Base-by-base conservation (phyloP, 2,329 filamentous ascomycete genomes). In the Cladosporium halotolerans region DNA sequence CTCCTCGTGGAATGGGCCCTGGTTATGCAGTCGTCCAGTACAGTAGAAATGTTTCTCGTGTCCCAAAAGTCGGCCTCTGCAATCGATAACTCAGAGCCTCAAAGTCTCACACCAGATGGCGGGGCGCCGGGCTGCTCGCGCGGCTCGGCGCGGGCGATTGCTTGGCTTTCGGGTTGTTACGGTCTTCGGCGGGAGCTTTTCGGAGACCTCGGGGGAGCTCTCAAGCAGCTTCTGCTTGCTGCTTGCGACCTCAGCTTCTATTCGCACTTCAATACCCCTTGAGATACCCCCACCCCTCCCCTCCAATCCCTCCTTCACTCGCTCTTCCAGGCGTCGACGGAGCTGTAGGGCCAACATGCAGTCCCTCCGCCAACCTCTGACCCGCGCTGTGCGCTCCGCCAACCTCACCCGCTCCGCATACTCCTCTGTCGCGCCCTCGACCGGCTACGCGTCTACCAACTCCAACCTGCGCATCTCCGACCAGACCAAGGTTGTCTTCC, bases 401-500 rank as follows among this genome's bases (percentile, higher is more conserved):
- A 80, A 85, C 55, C 46, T 62, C 45, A 57, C 62, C 68, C 81
- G 82, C 71, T 85, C 89, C 72, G 75, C 79, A 64, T 95, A 95
- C 79, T 85, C 86, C 70, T 85, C 86, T 49, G 75, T 79, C 61
- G 79, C 79, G 58, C 82, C 82, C 23, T 59, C 62, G 9, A 57
- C 60, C 40, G 66, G 65, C 58, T 70, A 71, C 57, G 64, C 63
- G 18, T 62, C 63, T 55, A 71, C 68, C 41, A 65, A 63, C 58
- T 49, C 56, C 44, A 97, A 97, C 80, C 83, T 97, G 68, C 87
- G 89, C 76, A 91, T 97, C 79, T 96, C 90, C 75, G 71, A 79
- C 72, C 85, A 96, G 63, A 99, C 93, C 66, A 95, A 93, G 79
- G 89, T 99, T 63, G 79, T 97, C 68, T 97, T 83, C 79, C 93